A percentile compares a stretch with the other conserved stretches of the same genome.
These are phyloP conservation scores for Coniochaeta sp. DNA, from an alignment of 2,329 filamentous ascomycete species.

Conservation along the genomic window DNA sequence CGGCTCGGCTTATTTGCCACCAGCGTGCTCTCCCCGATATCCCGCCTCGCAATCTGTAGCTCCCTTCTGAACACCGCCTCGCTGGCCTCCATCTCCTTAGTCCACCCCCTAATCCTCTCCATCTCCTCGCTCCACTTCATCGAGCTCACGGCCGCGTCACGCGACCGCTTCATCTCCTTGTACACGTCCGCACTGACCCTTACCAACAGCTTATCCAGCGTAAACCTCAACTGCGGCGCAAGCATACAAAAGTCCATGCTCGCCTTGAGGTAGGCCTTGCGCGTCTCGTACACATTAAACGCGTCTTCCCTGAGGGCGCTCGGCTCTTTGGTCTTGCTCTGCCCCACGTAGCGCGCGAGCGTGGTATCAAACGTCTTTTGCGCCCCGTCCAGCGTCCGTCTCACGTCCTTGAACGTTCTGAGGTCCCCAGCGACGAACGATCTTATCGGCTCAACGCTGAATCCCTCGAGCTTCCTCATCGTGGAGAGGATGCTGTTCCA, in stretches of 20 bases:
- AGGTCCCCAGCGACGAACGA: conserved; percentile 73
- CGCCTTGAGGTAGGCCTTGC: conserved; percentile 83
- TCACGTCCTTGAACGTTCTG: conserved; percentile 77
- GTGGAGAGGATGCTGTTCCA: conserved; percentile 70
- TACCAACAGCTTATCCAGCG: conserved; percentile 80
- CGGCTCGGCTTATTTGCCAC: conserved; percentile 69
- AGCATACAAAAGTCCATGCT: conserved; percentile 90
- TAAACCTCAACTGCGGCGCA: conserved; percentile 76
- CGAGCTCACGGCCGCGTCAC: conserved; percentile 59
- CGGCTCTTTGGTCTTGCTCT: conserved; percentile 89
- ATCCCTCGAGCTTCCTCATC: conserved; percentile 69
- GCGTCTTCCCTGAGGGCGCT: conserved; percentile 89
- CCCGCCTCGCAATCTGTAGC: conserved; percentile 67
- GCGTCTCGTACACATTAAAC: conserved; percentile 87
- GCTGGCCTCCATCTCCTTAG: conserved; percentile 86
- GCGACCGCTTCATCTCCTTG: conserved; percentile 68
- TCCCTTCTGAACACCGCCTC: conserved; percentile 79
- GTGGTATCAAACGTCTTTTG: conserved; percentile 82
- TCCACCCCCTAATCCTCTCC: conserved; percentile 88
- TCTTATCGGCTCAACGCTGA: conserved; percentile 75
- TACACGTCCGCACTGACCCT: conserved; percentile 80
- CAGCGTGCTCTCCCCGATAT: conserved; percentile 74
- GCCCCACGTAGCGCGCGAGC: conserved; percentile 72
- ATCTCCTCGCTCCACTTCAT: conserved; percentile 70
- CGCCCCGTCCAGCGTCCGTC: conserved; percentile 65